Base-by-base conservation (phyloP, 345 rosid genomes). In the Rhizophora mangle region DNA sequence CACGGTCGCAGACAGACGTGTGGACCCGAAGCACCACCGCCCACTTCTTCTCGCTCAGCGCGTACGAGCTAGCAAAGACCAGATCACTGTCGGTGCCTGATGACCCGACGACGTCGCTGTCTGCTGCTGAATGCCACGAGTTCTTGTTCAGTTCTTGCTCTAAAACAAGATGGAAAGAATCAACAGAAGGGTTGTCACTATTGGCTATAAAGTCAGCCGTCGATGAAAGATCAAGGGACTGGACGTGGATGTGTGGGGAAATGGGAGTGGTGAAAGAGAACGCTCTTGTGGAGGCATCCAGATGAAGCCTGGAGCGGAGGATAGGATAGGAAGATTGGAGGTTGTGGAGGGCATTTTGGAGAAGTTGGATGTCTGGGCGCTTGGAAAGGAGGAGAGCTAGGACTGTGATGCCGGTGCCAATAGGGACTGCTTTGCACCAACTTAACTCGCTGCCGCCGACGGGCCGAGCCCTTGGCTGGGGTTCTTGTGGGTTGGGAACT, bases 341-440 rank as follows among this genome's bases (percentile, higher is more conserved):
- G 9, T 57, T 68, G 75, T 62, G 72, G 83, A 94, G 81, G 78
- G 84, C 83, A 8, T 59, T 59, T 74, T 82, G 86, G 80, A 91
- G 78, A 74, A 61, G 54, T 20, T 76, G 59, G 51, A 85, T 71
- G 43, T 85, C 64, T 0, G 87, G 88, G 0, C 70, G 76, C 62
- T 79, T 79, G 15, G 86, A 69, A 6, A 88, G 76, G 63, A 81
- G 83, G 69, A 94, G 90, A 59, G 86, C 83, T 18, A 94, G 74
- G 72, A 89, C 97, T 22, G 96, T 85, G 78, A 83, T 83, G 64
- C 97, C 97, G 19, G 96, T 94, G 59, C 98, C 98, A n/a, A 67
- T 71, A 3, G 87, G 83, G 11, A 91, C 88, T 6, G 96, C 95
- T 77, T 76, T 85, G 87, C 97, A 94, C 98, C 97, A 94, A 67